Evolutionary conservation across 225 moss, liverwort and hornwort genomes (phyloP), one percentile per base, ranked within the genome.

Genomic region (Physcomitrium patens): DNA sequence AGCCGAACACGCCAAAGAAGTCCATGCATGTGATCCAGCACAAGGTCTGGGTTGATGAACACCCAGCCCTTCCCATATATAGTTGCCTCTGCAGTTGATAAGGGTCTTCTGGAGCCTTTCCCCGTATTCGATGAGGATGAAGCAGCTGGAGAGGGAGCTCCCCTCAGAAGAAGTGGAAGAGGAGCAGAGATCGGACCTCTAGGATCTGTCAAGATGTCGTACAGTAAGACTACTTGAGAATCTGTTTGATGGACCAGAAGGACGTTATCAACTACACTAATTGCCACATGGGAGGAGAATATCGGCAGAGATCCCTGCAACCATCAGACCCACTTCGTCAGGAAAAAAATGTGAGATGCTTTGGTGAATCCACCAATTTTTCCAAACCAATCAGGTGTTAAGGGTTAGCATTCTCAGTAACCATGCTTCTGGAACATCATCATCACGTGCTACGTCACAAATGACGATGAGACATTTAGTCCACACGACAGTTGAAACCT

Each of bases 231-330:
- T 53, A 96, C 96, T 88, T 94, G 91, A 16, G 96, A 96, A 86
- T 92, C 94, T 66, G 86, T 91, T 83, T 96, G 94, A 78, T 96
- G 96, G 46, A 96, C 82, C 61, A 96, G 84, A 45, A 96, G 91
- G 67, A 96, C 96, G 75, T 96, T 96, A 71, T 96, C 96, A 47
- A 96, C 94, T 75, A 96, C 89, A 78, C 94, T 96, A 27, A 96
- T 83, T 63, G 90, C 94, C 46, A 91, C 94, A 81, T 92, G 76
- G 42, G 83, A 78, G 49, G 96, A 94, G 78, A 94, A 96, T 51
- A 96, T 94, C 41, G 94, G 89, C 75, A 94, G 85, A 73, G 84
- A 88, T 45, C 96, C 96, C 96, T 96, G 94, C 85, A 90, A 72
- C 69, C 78, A 85, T 63, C 59, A 75, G 13, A 46, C 67, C 63